Base-by-base conservation (phyloP, 1,284 basidiomycete species). In the Austroboletus sp. region DNA sequence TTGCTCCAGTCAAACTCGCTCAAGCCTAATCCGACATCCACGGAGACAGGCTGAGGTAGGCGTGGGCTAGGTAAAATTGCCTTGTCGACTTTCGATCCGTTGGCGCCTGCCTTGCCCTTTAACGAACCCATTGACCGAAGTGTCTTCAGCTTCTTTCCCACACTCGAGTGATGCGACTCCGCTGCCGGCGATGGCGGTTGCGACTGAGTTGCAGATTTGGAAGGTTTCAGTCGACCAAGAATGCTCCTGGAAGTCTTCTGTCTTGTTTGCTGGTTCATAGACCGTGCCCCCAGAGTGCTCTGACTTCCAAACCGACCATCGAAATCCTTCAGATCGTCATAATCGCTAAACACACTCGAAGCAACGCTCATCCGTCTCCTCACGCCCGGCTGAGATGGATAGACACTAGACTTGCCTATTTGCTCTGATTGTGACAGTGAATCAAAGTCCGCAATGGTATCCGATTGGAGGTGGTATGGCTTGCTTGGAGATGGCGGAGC, bases 251-350 rank as follows among this genome's bases (percentile, higher is more conserved):
- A 84, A 11, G 76, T 60, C 58, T 85, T 87, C 29, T 76, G 70
- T 55, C 53, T 64, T 39, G 58, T 62, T 40, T 61, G 66, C 44
- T 62, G 68, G 27, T 57, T 67, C 54, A 47, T 62, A 54, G 52
- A 66, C 51, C 51, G 70, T 52, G 66, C 70, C 5, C 74, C 81
- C 12, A 89, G 63, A 0, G 84, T 88, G 55, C 82, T 88, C 50
- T 72, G 74, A 58, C 87, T 89, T 54, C 84, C 85, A 53, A 89
- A 90, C 12, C 82, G 74, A 35, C 88, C 87, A 27, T 88, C 83
- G 48, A 90, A 90, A 62, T 90, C 87, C 26, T 77, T 71, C 26
- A 90, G 65, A 63, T 90, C 89, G 52, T 90, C 88, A 52, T 89
- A 90, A 54, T 89, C 87, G 58, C 86, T 89, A 61, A 86, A 86